These are phyloP conservation scores for Dioscorea cayenensis DNA, from an alignment of 116 monocot species.

Conservation along the genomic window DNA sequence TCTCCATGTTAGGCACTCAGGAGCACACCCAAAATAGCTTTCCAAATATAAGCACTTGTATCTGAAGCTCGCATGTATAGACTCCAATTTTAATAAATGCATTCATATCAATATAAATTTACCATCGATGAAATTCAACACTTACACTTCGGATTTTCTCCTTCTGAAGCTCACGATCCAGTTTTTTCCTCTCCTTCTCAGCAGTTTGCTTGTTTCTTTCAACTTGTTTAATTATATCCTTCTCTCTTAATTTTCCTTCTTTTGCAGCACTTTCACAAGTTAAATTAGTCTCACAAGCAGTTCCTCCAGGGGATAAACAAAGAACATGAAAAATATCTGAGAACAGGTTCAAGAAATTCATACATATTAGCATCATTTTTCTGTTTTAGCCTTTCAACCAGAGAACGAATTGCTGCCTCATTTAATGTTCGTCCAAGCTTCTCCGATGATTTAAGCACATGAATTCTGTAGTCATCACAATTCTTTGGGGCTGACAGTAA, in stretches of 20 bases:
- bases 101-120: not conserved
- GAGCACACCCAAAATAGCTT: no score
- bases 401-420: constrained; percentile 22
- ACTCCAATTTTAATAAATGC: no score
- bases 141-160: constrained; percentile 52
- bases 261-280: constrained; percentile 38
- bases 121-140: not conserved
- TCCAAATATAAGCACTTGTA: no score
- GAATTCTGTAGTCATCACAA: constrained; percentile 13
- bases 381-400: constrained; percentile 42
- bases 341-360: not conserved
- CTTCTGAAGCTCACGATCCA: constrained; percentile 52
- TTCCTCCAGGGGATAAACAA: not conserved
- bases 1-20: no score
- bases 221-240: constrained; percentile 47
- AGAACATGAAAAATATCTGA: not conserved
- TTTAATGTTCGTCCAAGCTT: constrained; percentile 34
- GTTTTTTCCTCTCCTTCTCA: constrained; percentile 57
- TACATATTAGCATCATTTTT: constrained; percentile 39
- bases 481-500: constrained; percentile 21
- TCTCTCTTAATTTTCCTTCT: constrained; percentile 46
- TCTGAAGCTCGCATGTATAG: no score
- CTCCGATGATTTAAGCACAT: constrained; percentile 29
- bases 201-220: constrained; percentile 37
- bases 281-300: not conserved